A percentile compares a stretch with the other conserved stretches of the same genome.
Evolutionary conservation across 495 filamentous ascomycete species (phyloP).

Genomic region (Usnea hakonensis): DNA sequence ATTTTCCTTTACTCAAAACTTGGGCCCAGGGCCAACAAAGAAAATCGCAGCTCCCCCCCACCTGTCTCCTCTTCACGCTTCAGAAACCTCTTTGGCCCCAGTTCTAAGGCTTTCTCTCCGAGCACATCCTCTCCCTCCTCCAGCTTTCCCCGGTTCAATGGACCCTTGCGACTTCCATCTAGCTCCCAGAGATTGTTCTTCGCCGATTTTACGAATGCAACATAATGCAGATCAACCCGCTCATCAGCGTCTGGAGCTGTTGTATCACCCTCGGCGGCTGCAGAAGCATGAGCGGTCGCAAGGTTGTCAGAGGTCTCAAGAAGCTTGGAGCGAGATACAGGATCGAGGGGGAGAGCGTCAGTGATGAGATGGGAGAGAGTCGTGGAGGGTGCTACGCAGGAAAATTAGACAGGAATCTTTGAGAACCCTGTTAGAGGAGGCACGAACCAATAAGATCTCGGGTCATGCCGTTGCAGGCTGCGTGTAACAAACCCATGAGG

Average conservation of each 20-base stretch:
- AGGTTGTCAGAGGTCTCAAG: constrained; percentile 61
- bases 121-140: constrained; percentile 60
- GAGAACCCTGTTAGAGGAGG: not conserved
- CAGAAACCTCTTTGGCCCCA: constrained; percentile 57
- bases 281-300: constrained; percentile 62
- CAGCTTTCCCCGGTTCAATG: constrained; percentile 59
- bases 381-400: constrained; percentile 21
- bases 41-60: constrained; percentile 47
- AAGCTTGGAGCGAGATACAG: constrained; percentile 47
- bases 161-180: constrained; percentile 68
- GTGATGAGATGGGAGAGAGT: constrained; percentile 28
- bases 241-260: constrained; percentile 55
- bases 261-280: constrained; percentile 60
- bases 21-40: constrained; percentile 55
- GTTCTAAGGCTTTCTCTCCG: constrained; percentile 52
- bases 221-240: constrained; percentile 63
- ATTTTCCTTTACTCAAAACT: constrained; percentile 32
- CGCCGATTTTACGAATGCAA: constrained; percentile 69
- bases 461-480: constrained; percentile 44
- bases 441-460: constrained; percentile 34
- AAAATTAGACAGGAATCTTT: not conserved
- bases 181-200: constrained; percentile 69
- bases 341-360: constrained; percentile 33
- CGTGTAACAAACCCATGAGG: constrained; percentile 55
- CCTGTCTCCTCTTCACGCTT: constrained; percentile 44